Percentiles rank a stretch among this genome's conserved stretches.
Conservation (phyloP, 306 rosid species). For the Biancaea sappan region DNA sequence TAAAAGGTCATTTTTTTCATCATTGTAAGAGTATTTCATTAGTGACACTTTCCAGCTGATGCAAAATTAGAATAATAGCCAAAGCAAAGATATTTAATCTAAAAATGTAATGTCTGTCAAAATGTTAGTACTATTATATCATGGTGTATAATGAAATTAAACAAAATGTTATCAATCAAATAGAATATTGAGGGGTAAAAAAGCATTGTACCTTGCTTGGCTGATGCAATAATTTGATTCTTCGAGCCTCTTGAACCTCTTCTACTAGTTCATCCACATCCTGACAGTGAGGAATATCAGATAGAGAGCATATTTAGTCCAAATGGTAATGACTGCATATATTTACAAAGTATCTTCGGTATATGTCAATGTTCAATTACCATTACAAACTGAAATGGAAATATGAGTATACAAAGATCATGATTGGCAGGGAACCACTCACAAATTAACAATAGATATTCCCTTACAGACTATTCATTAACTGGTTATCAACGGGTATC, state of each 20-base stretch:
- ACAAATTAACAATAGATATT: not conserved
- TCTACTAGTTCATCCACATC: constrained; percentile 80
- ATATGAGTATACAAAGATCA: constrained; percentile 22
- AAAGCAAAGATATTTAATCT: not conserved
- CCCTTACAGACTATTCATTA: not conserved
- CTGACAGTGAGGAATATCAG: constrained; percentile 44
- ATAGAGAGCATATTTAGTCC: constrained; percentile 20
- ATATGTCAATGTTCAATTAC: constrained; percentile 18
- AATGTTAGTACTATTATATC: not conserved
- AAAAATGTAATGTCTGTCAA: not conserved
- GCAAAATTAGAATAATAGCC: constrained; percentile 14
- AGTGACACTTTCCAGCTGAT: not conserved
- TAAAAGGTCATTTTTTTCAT: constrained; percentile 7
- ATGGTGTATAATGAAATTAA: constrained; percentile 15
- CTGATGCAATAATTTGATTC: constrained; percentile 86
- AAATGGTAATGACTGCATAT: not conserved
- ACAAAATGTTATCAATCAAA: not conserved
- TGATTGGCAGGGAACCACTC: constrained; percentile 8
- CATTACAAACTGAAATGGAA: constrained; percentile 24
- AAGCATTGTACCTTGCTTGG: constrained; percentile 76
- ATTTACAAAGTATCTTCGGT: not conserved
- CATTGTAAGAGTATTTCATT: constrained; percentile 21
- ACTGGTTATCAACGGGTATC: not conserved
- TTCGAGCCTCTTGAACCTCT: constrained; percentile 95
- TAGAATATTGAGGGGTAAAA: constrained; percentile 23